Base-by-base conservation (phyloP, 2,329 filamentous ascomycete species). In the Ceratocystis destructans region DNA sequence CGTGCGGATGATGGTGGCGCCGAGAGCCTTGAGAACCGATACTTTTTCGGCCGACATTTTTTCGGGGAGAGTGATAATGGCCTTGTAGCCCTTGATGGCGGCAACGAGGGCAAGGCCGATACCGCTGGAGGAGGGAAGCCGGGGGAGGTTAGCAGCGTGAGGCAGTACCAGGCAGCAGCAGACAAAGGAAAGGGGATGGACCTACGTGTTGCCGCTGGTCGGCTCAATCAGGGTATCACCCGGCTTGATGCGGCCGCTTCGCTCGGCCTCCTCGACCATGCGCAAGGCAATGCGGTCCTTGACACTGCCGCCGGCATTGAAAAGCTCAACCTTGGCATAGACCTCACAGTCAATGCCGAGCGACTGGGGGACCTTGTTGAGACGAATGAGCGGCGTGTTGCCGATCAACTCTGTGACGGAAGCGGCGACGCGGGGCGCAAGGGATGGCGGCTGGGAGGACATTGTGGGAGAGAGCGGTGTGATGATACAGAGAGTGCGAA, bases 41-140 rank as follows among this genome's bases (percentile, higher is more conserved):
- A 99, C 94, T 78, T 99, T 99, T 78, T 99, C 94, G 61, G 91
- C 89, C 1, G 91, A 96, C 94, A 99, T 99, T 82, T 99, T 99
- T 79, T 99, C 94, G 64, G 94, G 94, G 59, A 99, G 84, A 10
- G 94, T 99, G 76, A 99, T 99, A 77, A 99, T 97, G 50, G 92
- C 95, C 77, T 93, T 93, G 82, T 97, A 99, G 70, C 92, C 93
- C 80, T 96, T 97, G 73, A 99, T 89, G 17, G 94, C 94, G 67
- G 85, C 93, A 20, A 97, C 93, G 44, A 99, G 85, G 33, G 94
- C 94, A 50, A 99, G 82, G 25, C 94, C 94, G 70, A 99, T 99
- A 70, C 94, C 94, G 67, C 79, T 82, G 64, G 1, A 44, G 41
- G 2, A 41, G 17, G 25, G 37, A 33, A 20, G 8, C n/a, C 25